Percentiles rank a stretch among this genome's conserved stretches.
Conservation (phyloP, 2,329 filamentous ascomycete species). For the Diaporthe humulicola region DNA sequence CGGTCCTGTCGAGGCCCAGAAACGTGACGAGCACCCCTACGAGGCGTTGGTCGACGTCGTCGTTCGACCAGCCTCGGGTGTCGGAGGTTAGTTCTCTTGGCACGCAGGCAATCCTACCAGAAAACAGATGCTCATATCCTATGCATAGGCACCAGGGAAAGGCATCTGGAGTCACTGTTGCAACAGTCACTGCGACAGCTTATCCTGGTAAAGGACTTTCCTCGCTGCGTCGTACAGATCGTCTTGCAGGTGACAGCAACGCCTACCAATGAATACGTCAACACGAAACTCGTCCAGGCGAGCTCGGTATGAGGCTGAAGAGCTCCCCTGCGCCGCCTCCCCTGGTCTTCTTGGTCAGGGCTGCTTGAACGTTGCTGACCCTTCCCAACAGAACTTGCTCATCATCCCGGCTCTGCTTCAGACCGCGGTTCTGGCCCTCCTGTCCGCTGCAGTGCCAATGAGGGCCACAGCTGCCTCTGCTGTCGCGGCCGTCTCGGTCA, state of each 20-base stretch:
- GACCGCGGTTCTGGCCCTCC: conserved; percentile 80
- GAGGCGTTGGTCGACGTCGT: conserved; percentile 92
- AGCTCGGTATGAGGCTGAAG: conserved; percentile 64
- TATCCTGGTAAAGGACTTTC: conserved; percentile 81
- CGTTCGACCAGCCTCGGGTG: conserved; percentile 86
- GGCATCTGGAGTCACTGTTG: conserved; percentile 84
- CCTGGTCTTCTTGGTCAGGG: conserved; percentile 19
- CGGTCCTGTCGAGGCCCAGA: conserved; percentile 89
- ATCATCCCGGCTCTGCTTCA: conserved; percentile 88
- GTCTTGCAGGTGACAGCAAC: conserved; percentile 81
- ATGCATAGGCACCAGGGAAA: conserved; percentile 75
- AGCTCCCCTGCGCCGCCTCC: conserved; percentile 16
- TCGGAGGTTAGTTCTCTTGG: conserved; percentile 73
- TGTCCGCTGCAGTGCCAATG: conserved; percentile 87
- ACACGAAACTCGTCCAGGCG: conserved; percentile 71
- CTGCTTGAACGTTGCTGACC: conserved; percentile 42
- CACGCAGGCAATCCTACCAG: conserved; percentile 21
- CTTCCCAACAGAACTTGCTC: conserved; percentile 73
- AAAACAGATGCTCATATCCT: conserved; percentile 42
- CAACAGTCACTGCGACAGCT: conserved; percentile 80
- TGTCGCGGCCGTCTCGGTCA: conserved; percentile 67
- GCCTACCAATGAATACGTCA: conserved; percentile 76
- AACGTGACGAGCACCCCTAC: conserved; percentile 91
- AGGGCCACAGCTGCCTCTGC: conserved; percentile 77
- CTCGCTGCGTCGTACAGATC: conserved; percentile 82